Evolutionary conservation across 139 green algal species (phyloP).

Genomic region (Tetradesmus obliquus): DNA sequence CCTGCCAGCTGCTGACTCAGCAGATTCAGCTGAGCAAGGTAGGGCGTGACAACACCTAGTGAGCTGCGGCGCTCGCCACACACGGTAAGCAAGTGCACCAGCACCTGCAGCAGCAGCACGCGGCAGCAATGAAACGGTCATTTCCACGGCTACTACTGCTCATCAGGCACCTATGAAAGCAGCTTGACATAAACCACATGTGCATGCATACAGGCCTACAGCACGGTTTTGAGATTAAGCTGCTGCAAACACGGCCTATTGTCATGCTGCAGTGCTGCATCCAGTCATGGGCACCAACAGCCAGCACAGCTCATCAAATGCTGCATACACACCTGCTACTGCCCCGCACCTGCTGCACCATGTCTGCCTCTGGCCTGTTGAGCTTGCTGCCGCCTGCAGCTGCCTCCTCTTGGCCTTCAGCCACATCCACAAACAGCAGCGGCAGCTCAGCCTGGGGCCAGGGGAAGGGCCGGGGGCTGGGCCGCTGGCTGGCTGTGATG

Average conservation of each 20-base stretch:
- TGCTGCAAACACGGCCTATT: too few relatives aligned
- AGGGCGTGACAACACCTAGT: slow-evolving; percentile 97
- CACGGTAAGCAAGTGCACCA: not conserved
- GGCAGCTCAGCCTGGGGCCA: not conserved
- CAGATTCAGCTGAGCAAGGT: slow-evolving; percentile 89
- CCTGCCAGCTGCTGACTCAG: slow-evolving; percentile 52
- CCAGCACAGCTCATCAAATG: too few relatives aligned
- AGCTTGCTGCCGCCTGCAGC: slow-evolving; percentile 15
- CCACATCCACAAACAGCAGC: not conserved
- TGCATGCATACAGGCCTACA: too few relatives aligned
- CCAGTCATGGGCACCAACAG: too few relatives aligned
- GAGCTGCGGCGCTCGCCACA: slow-evolving; percentile 5
- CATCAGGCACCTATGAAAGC: too few relatives aligned
- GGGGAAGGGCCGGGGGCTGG: slow-evolving; percentile 19
- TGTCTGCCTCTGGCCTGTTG: not conserved
- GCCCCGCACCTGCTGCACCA: not conserved
- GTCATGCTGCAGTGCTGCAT: too few relatives aligned
- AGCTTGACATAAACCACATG: too few relatives aligned
- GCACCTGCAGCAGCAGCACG: not conserved
- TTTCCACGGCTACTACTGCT: too few relatives aligned
- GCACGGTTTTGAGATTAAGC: too few relatives aligned
- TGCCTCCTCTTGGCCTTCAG: not conserved
- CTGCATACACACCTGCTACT: not conserved
- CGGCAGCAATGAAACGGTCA: too few relatives aligned
- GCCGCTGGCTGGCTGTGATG: slow-evolving; percentile 34